Evolutionary conservation across 2,329 filamentous ascomycete genomes (phyloP), one percentile per base, ranked within the genome.

Genomic region (Trichoderma sp.): DNA sequence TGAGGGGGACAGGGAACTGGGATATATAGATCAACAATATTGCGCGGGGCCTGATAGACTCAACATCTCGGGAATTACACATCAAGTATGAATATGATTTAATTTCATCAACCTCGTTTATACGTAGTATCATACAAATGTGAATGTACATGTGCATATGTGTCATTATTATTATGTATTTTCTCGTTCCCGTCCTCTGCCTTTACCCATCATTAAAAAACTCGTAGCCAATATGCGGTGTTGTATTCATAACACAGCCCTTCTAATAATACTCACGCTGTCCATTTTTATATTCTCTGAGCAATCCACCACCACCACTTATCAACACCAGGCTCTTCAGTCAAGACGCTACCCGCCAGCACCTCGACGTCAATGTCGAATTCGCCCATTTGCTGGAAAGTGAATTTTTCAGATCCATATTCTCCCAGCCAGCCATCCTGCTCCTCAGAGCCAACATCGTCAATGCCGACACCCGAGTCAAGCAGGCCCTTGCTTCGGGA

Each of bases 291-390:
- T 73, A 96, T 81, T 75, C 90, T 88, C 76, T 90, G 86, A 2
- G 89, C 92, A 75, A 98, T 89, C 94, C 94, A 98, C 74, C 87
- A 87, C 87, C 93, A 97, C 94, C 94, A 97, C 78, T 87, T 90
- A 67, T 91, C 89, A 35, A 93, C 88, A 29, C 90, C 90, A n/a
- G 89, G 84, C 10, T 86, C 89, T 64, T 90, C 86, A 75, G 77
- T 86, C 77, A 77, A 81, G 70, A 90, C 88, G 78, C 89, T 94
- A 10, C 94, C 94, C 0, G 91, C 91, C 15, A 91, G 75, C 4
- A 97, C 89, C 52, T 92, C 89, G 9, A 98, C 87, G 45, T 89
- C 86, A 22, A 96, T 84, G 63, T 93, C 91, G 72, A 92, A 92
- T 76, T 97, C 93, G 73, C 90, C 86, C 86, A 98, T 89, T 80